These are phyloP conservation scores for Fusarium solani-melongenae DNA, from an alignment of 2,329 filamentous ascomycete genomes.

Conservation along the genomic window DNA sequence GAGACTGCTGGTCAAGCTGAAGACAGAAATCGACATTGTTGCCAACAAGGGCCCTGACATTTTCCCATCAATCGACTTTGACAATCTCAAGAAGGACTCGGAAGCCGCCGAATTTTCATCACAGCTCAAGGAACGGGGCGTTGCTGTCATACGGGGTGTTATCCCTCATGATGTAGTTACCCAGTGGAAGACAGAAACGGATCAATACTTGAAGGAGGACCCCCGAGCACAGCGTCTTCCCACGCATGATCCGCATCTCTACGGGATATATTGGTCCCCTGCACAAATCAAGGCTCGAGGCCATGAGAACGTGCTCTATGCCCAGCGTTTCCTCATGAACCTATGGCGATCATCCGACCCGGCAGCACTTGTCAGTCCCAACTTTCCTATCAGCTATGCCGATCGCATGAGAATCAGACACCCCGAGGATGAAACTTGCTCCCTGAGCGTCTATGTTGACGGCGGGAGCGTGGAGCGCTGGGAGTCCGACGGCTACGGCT, in stretches of 20 bases:
- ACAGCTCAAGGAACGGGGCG: slow-evolving; percentile 45
- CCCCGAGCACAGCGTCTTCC: slow-evolving; percentile 48
- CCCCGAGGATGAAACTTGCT: slow-evolving; percentile 64
- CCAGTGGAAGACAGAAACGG: slow-evolving; percentile 63
- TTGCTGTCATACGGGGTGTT: slow-evolving; percentile 48
- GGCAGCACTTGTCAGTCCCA: slow-evolving; percentile 54
- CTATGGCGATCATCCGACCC: slow-evolving; percentile 49
- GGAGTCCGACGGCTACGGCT: slow-evolving; percentile 71
- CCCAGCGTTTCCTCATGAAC: slow-evolving; percentile 61
- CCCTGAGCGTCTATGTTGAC: slow-evolving; percentile 70
- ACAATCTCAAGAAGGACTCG: slow-evolving; percentile 48
- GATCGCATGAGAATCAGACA: slow-evolving; percentile 67
- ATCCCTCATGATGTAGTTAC: slow-evolving; percentile 42
- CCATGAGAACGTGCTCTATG: slow-evolving; percentile 52
- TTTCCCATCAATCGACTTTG: slow-evolving; percentile 56
- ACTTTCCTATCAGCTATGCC: slow-evolving; percentile 67
- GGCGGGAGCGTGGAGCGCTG: slow-evolving; percentile 75
- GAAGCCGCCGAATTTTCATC: slow-evolving; percentile 42
- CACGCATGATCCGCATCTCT: slow-evolving; percentile 47
- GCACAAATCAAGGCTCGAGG: slow-evolving; percentile 54
- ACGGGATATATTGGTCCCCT: slow-evolving; percentile 55
- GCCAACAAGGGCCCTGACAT: slow-evolving; percentile 44
- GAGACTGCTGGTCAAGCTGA: slow-evolving; percentile 51
- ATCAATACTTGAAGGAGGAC: slow-evolving; percentile 65
- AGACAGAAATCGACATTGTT: slow-evolving; percentile 52